Base-by-base conservation (phyloP, 2,329 filamentous ascomycete species). In the Gnomoniopsis sp. region DNA sequence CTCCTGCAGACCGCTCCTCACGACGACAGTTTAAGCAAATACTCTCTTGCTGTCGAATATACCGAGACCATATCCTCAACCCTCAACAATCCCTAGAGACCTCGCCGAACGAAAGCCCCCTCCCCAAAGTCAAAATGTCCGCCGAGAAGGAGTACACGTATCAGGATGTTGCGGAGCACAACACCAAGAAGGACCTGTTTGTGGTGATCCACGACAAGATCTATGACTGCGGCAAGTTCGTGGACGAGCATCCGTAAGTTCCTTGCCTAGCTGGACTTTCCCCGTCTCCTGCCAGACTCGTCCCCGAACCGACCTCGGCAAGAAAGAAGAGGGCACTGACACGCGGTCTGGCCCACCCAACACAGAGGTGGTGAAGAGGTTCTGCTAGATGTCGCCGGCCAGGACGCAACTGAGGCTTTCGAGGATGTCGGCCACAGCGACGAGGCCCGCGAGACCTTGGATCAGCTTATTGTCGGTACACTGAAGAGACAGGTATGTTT, bases 381-480 rank as follows among this genome's bases (percentile, higher is more conserved):
- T 68, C 81, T 99, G 64, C 88, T 99, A 67, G 95, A 99, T 68
- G 93, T 98, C 65, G 95, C 83, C 71, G 95, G 95, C 67, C 93
- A 96, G 79, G 95, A 99, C 77, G 89, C 90, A 70, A 96, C 93
- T 69, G 95, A 98, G 79, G 93, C 95, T 63, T 99, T 99, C 74
- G 95, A 99, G 81, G 95, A 99, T 77, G 95, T 99, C 71, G 95
- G 95, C 72, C 95, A 99, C 88, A 96, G 90, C 70, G 95, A 99
- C 77, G 95, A 99, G 83, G 95, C 95, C 66, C 89, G 95, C 66
- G 93, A 98, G 81, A 93, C 96, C 66, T 87, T 99, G 59, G 87
- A 89, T 34, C 85, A 86, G 70, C 80, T 96, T 65, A 77, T 87
- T 54, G 83, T 95, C 66, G 93, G 91, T 65, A 81, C 72, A 41